Percentiles rank a stretch among this genome's conserved stretches.
These are phyloP conservation scores for Moricandia moricandioides DNA, from an alignment of 345 rosid genomes.

Conservation along the genomic window DNA sequence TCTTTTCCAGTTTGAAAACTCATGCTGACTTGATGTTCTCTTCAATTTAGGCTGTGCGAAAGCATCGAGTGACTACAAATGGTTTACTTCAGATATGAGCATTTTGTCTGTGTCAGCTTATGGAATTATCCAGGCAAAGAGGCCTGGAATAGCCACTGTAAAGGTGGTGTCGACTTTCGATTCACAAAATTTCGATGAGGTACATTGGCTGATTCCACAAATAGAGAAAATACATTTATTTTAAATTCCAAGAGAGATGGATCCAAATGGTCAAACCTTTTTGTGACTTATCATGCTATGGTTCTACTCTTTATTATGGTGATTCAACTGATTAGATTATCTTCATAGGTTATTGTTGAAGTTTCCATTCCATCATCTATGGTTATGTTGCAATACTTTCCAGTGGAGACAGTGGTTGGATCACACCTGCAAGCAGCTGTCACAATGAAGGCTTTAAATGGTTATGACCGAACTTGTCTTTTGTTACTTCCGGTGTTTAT, in stretches of 20 bases:
- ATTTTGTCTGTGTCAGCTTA: constrained; percentile 64
- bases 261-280: neutral
- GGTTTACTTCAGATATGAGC: constrained; percentile 80
- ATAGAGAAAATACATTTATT: neutral
- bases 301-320: neutral
- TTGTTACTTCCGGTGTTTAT: constrained; percentile 25
- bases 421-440: constrained; percentile 79
- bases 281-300: neutral
- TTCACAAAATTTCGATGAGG: constrained; percentile 86
- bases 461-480: constrained; percentile 41
- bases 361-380: constrained; percentile 72
- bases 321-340: constrained; percentile 12
- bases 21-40: constrained; percentile 14
- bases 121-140: constrained; percentile 81
- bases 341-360: constrained; percentile 65
- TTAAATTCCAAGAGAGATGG: neutral
- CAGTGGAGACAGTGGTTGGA: constrained; percentile 82
- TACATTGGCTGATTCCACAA: constrained; percentile 21
- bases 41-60: constrained; percentile 71
- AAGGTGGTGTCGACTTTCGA: constrained; percentile 77
- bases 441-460: constrained; percentile 72
- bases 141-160: constrained; percentile 79
- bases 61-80: constrained; percentile 72
- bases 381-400: constrained; percentile 76
- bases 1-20: constrained; percentile 12